Conservation (phyloP, 441 rosid species). For the Kokia cookei region DNA sequence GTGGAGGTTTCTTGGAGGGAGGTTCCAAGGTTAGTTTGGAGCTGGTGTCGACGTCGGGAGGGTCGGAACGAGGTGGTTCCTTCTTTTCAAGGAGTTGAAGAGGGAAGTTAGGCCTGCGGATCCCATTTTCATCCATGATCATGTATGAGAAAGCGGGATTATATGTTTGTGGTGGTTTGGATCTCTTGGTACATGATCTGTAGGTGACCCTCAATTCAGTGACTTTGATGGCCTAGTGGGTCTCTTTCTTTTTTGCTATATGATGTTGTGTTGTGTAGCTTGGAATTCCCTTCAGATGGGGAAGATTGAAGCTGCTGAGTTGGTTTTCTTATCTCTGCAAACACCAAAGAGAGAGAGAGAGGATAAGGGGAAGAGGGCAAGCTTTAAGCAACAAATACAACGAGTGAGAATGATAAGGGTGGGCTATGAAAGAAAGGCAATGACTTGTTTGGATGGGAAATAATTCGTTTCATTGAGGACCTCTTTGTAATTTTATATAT, state of each 20-base stretch:
- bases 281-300: slow-evolving; percentile 42
- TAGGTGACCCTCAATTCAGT: slow-evolving; percentile 15
- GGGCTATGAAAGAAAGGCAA: slow-evolving; percentile 11
- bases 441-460: neutral
- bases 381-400: slow-evolving; percentile 68
- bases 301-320: slow-evolving; percentile 35
- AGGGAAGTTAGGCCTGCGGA: slow-evolving; percentile 64
- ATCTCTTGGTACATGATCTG: slow-evolving; percentile 10
- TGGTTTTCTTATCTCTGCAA: slow-evolving; percentile 1
- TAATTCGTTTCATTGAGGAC: neutral
- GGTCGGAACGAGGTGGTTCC: slow-evolving; percentile 26
- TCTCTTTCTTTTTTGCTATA: slow-evolving; percentile 16
- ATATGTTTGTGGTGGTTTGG: neutral
- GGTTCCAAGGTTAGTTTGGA: slow-evolving; percentile 14
- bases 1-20: slow-evolving; percentile 51
- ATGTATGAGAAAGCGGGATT: slow-evolving; percentile 17
- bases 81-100: slow-evolving; percentile 64
- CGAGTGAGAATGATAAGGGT: slow-evolving; percentile 44
- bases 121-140: slow-evolving; percentile 65
- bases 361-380: slow-evolving; percentile 31
- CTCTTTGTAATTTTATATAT: slow-evolving; percentile 2
- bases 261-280: slow-evolving; percentile 11
- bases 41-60: slow-evolving; percentile 17
- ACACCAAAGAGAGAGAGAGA: slow-evolving; percentile 15
- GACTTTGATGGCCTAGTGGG: slow-evolving; percentile 45